These are phyloP conservation scores for Paramyrothecium sp. DNA, from an alignment of 2,329 filamentous ascomycete species.

Conservation along the genomic window DNA sequence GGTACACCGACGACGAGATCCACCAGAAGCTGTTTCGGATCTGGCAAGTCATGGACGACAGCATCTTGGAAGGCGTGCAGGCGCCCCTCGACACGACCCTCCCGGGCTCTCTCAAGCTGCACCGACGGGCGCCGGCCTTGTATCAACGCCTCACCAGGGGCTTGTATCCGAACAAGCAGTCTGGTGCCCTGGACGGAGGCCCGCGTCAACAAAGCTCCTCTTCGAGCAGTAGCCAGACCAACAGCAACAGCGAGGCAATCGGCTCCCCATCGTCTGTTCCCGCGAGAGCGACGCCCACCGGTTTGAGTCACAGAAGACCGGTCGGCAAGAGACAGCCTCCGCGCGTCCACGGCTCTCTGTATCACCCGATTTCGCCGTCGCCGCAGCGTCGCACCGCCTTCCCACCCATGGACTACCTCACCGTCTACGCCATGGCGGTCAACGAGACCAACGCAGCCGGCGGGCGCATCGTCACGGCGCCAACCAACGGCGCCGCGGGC, in stretches of 20 bases:
- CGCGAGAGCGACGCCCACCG: not conserved
- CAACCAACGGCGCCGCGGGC: slow-evolving; percentile 49
- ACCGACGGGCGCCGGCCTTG: slow-evolving; percentile 43
- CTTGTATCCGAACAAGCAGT: slow-evolving; percentile 34
- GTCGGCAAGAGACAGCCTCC: slow-evolving; percentile 27
- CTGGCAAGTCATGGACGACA: slow-evolving; percentile 52
- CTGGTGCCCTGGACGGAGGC: not conserved
- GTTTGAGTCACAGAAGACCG: not conserved
- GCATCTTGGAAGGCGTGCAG: slow-evolving; percentile 48
- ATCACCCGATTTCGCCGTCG: slow-evolving; percentile 44
- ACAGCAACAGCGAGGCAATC: not conserved
- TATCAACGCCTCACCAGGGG: slow-evolving; percentile 44
- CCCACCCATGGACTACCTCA: slow-evolving; percentile 49
- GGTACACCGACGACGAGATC: slow-evolving; percentile 48
- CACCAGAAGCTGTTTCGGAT: slow-evolving; percentile 44
- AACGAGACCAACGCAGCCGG: slow-evolving; percentile 53
- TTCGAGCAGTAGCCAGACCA: not conserved
- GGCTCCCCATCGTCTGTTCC: not conserved
- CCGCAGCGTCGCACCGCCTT: slow-evolving; percentile 45
- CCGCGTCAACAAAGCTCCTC: not conserved
- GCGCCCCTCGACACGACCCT: slow-evolving; percentile 38
- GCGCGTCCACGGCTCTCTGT: slow-evolving; percentile 42
- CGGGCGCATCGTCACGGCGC: slow-evolving; percentile 49
- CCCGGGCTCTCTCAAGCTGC: slow-evolving; percentile 46
- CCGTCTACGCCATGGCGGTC: slow-evolving; percentile 50